phyloP scores from a whole-genome alignment of 495 filamentous ascomycete genomes.

The Tuber melanosporum region DNA sequence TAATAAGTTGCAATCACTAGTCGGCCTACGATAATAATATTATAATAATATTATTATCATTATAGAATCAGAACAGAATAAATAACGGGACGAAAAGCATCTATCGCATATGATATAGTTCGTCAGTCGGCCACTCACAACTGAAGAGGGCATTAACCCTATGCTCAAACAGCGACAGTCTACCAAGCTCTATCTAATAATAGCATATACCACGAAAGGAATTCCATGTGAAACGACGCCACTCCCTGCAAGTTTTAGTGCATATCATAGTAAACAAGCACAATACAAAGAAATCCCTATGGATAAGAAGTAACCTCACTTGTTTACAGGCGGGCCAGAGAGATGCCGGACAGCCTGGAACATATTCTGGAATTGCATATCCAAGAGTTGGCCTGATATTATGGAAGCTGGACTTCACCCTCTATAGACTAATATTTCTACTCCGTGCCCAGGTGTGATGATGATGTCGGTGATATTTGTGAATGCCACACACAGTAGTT shows the following conservation, averaged over 20 bases:
- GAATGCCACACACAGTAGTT: background rate
- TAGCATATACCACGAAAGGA: background rate
- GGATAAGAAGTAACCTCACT: background rate
- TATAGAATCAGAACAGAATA: no score
- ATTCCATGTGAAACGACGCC: background rate
- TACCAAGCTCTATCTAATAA: background rate
- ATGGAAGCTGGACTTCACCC: no score
- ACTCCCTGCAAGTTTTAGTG: background rate
- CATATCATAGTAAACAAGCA: no score
- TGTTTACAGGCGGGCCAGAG: background rate
- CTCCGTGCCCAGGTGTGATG: background rate
- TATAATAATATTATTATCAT: no score
- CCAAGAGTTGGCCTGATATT: background rate
- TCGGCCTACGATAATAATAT: no score
- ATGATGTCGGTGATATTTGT: background rate
- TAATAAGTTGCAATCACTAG: no score
- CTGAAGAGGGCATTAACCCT: background rate
- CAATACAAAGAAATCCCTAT: background rate
- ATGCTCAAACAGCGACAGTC: background rate
- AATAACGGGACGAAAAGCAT: background rate
- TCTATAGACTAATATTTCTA: background rate
- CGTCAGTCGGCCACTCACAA: background rate
- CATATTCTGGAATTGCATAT: background rate
- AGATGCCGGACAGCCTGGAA: background rate
- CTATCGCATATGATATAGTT: background rate